Percentiles rank a stretch among this genome's conserved stretches.
Evolutionary conservation across 1,284 basidiomycete species (phyloP).

Genomic region (Neonothopanus nambi): DNA sequence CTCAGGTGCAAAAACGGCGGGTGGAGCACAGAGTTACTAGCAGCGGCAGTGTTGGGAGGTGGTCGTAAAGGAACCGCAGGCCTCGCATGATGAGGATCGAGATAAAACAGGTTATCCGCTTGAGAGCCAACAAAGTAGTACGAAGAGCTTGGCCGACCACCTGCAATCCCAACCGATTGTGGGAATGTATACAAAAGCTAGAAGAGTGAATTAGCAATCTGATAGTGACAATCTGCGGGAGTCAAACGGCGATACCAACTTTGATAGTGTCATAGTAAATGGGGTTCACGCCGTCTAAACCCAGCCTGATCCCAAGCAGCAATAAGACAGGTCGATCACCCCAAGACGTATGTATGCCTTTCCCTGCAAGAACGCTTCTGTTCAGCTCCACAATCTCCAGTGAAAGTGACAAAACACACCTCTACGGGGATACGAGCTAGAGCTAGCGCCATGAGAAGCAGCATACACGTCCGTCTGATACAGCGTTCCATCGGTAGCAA

Average conservation of each 20-base stretch:
- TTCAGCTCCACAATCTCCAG: neutral
- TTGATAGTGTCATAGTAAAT: constrained; percentile 95
- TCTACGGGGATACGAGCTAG: constrained; percentile 9
- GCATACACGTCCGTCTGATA: constrained; percentile 86
- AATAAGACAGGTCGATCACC: constrained; percentile 85
- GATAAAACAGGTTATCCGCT: constrained; percentile 88
- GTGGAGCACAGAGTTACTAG: neutral
- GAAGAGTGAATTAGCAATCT: neutral
- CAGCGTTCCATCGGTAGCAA: constrained; percentile 82
- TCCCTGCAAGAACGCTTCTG: neutral
- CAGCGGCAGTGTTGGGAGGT: constrained; percentile 25
- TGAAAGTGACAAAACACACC: neutral
- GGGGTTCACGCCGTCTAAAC: constrained; percentile 92
- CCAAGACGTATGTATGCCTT: constrained; percentile 49
- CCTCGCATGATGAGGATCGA: constrained; percentile 92
- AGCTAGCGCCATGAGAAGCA: constrained; percentile 60
- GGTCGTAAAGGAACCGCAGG: constrained; percentile 77
- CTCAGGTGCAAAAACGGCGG: neutral
- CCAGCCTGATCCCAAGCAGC: constrained; percentile 84
- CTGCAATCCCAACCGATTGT: constrained; percentile 94
- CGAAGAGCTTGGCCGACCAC: constrained; percentile 91
- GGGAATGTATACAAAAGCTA: constrained; percentile 90
- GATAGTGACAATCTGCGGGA: neutral
- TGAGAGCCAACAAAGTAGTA: constrained; percentile 98
- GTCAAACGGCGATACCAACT: constrained; percentile 42